Evolutionary conservation across 1,139 yeast genomes (phyloP).

Genomic region (Yamadazyma atlantica): DNA sequence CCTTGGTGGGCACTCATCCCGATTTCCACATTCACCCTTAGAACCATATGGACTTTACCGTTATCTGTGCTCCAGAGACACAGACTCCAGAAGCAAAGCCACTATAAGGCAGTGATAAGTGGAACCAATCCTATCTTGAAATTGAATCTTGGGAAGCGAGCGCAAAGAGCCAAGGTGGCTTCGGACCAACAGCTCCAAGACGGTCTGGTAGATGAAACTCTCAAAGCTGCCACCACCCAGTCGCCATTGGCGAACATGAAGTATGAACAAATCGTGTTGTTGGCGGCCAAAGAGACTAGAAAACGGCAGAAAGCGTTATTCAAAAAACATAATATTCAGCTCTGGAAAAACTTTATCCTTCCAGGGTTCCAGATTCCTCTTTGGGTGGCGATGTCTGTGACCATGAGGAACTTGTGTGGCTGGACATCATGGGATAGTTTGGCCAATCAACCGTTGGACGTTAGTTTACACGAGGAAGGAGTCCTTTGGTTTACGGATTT

Average conservation of each 20-base stretch:
- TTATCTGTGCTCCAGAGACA: constrained; percentile 70
- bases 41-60: constrained; percentile 73
- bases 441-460: constrained; percentile 53
- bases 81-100: constrained; percentile 68
- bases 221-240: constrained; percentile 10
- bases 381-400: constrained; percentile 79
- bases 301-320: constrained; percentile 71
- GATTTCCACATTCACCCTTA: constrained; percentile 60
- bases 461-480: constrained; percentile 54
- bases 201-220: constrained; percentile 10
- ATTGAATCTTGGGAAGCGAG: constrained; percentile 66
- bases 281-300: constrained; percentile 76
- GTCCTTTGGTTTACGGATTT: constrained; percentile 61
- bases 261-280: constrained; percentile 72
- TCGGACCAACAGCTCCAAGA: constrained; percentile 18
- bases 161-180: constrained; percentile 33
- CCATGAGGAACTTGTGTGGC: constrained; percentile 75
- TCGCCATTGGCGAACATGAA: constrained; percentile 50
- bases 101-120: constrained; percentile 62
- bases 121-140: constrained; percentile 77
- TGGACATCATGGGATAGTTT: constrained; percentile 57
- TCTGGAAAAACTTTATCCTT: constrained; percentile 73
- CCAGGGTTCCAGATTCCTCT: constrained; percentile 85
- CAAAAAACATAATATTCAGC: constrained; percentile 63
- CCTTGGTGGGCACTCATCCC: constrained; percentile 91